phyloP scores from a whole-genome alignment of 2,329 filamentous ascomycete genomes.

The Ophiosphaerella korrae region DNA sequence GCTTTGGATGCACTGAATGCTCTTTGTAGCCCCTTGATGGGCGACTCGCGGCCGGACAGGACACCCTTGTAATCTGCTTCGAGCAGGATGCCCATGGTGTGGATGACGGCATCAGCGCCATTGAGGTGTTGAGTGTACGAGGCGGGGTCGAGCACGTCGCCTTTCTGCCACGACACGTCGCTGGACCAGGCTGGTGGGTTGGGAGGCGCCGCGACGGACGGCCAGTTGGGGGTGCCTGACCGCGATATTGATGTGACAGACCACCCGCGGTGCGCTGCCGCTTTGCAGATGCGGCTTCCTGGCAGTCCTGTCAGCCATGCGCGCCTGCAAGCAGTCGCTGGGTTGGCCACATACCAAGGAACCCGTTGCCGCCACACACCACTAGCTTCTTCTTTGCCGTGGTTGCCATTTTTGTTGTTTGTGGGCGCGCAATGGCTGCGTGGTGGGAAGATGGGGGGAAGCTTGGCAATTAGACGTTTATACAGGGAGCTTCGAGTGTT shows the following conservation, averaged over 20 bases:
- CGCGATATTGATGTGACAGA: slow-evolving; percentile 93
- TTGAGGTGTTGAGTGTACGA: slow-evolving; percentile 79
- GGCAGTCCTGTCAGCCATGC: slow-evolving; percentile 4
- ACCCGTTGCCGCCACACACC: slow-evolving; percentile 92
- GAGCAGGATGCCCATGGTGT: slow-evolving; percentile 93
- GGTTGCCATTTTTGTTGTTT: slow-evolving; percentile 51
- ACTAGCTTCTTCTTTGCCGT: slow-evolving; percentile 76
- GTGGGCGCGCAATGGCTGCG: slow-evolving; percentile 8
- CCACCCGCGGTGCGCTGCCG: slow-evolving; percentile 84
- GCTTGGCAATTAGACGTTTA: slow-evolving; percentile 9
- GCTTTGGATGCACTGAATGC: slow-evolving; percentile 73
- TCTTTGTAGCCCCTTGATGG: slow-evolving; percentile 75
- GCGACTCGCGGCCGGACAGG: slow-evolving; percentile 79
- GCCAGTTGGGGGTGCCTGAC: slow-evolving; percentile 88
- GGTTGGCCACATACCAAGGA: slow-evolving; percentile 65
- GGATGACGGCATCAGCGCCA: slow-evolving; percentile 82
- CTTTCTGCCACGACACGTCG: slow-evolving; percentile 84
- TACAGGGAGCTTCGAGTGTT: slow-evolving; percentile 27
- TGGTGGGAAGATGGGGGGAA: slow-evolving; percentile 1
- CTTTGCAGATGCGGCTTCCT: slow-evolving; percentile 85
- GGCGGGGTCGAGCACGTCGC: slow-evolving; percentile 81
- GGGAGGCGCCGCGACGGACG: slow-evolving; percentile 72
- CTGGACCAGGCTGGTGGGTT: slow-evolving; percentile 79
- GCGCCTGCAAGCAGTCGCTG: neutral
- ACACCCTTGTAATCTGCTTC: slow-evolving; percentile 98